Base-by-base conservation (phyloP, 305 asterid genomes). In the Plantago rigida region DNA sequence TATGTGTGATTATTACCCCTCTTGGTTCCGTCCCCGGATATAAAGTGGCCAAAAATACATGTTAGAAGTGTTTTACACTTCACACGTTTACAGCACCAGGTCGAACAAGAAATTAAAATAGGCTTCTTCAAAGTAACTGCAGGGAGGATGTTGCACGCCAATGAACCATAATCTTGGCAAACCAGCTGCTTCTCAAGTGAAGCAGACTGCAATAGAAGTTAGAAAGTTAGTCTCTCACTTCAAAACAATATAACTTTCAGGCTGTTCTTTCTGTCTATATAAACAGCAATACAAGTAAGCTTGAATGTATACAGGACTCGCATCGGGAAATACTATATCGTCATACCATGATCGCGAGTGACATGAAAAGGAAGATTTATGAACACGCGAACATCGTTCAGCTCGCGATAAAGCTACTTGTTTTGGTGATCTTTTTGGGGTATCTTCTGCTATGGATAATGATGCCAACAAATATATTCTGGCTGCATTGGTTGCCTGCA, bases 391-490 rank as follows among this genome's bases (percentile, higher is more conserved):
- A 51, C 51, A 64, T 39, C 8, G 52, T 75, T 65, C 79, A 68
- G 63, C 48, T 68, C 41, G 78, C 60, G 24, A 63, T 80, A 62
- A 80, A 76, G 77, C 65, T 76, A 51, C 24, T 78, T 13, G 42
- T 72, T 48, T 47, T 69, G 34, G 59, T 78, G 4, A 68, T 78
- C 9, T 80, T 76, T 63, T 26, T 71, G 60, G 86, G 81, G 9
- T 78, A 78, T 69, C 57, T 72, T 34, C 69, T 74, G 81, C 72
- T 80, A 69, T 80, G 84, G 89, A 76, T 74, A 50, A 71, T 82
- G 84, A 82, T 80, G 89, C 89, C 89, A 47, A 80, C 86, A 60
- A 67, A 68, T 67, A 34, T 47, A 56, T 82, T 77, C 62, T 79
- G 78, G 73, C 65, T 75, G 53, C 82, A 80, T 51, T 82, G 86